A percentile compares a stretch with the other conserved stretches of the same genome.
phyloP scores from a whole-genome alignment of 495 filamentous ascomycete species.

The Diplogelasinospora grovesii region DNA sequence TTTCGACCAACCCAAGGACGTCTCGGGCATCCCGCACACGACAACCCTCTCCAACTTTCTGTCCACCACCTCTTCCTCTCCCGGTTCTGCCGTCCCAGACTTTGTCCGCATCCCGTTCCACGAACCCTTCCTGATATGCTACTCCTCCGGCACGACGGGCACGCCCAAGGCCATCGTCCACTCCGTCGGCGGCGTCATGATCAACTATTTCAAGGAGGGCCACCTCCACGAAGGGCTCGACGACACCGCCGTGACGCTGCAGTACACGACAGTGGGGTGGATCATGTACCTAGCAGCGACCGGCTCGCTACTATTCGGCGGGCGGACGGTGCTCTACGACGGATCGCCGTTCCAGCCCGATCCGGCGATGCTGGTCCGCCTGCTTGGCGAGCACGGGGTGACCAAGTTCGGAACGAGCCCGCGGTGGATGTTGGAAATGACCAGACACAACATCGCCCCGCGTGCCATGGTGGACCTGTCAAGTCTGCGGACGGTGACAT shows the following conservation, averaged over 20 bases:
- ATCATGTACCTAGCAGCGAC: slow-evolving; percentile 71
- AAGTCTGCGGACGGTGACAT: slow-evolving; percentile 50
- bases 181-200: slow-evolving; percentile 53
- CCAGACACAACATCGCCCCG: slow-evolving; percentile 52
- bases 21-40: slow-evolving; percentile 47
- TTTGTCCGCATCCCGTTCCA: slow-evolving; percentile 58
- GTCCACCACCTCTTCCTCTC: slow-evolving; percentile 31
- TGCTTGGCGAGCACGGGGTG: slow-evolving; percentile 54
- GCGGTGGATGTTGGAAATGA: slow-evolving; percentile 64
- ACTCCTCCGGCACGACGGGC: slow-evolving; percentile 67
- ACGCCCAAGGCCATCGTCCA: slow-evolving; percentile 73
- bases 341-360: slow-evolving; percentile 69
- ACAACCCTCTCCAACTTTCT: slow-evolving; percentile 51
- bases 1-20: slow-evolving; percentile 53
- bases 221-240: slow-evolving; percentile 51
- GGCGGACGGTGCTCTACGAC: slow-evolving; percentile 61
- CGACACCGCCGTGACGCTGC: slow-evolving; percentile 41
- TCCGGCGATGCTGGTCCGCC: slow-evolving; percentile 48
- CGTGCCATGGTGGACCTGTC: slow-evolving; percentile 55
- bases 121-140: slow-evolving; percentile 67
- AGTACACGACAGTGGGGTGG: slow-evolving; percentile 69
- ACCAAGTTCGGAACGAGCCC: slow-evolving; percentile 63
- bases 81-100: slow-evolving; percentile 28
- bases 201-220: slow-evolving; percentile 56
- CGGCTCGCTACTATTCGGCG: slow-evolving; percentile 47